Conservation (phyloP, 805 yeast species). For the Metschnikowia peoriensis region DNA sequence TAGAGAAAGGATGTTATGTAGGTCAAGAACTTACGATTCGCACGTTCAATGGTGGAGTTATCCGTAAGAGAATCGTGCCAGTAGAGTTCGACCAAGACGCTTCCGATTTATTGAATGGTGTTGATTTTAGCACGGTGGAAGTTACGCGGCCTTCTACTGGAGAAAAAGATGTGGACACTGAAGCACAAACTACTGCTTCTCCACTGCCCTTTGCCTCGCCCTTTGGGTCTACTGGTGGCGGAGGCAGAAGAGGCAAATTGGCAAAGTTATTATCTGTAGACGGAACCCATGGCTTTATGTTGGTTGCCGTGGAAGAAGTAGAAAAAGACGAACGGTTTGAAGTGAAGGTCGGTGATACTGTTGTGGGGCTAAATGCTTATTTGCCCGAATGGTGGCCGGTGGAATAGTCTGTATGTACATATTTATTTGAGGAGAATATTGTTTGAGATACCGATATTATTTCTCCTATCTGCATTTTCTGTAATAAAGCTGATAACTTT, state of each 20-base stretch:
- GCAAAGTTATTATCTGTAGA: slow-evolving; percentile 53
- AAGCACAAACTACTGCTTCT: not conserved
- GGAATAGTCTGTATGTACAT: not conserved
- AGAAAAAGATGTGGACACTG: slow-evolving; percentile 6
- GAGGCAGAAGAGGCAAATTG: slow-evolving; percentile 32
- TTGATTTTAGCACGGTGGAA: slow-evolving; percentile 16
- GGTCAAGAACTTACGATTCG: slow-evolving; percentile 96
- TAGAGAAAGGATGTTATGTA: slow-evolving; percentile 91
- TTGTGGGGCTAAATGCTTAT: slow-evolving; percentile 49
- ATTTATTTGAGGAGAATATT: not conserved
- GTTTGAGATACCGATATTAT: not conserved
- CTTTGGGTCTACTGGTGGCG: slow-evolving; percentile 15
- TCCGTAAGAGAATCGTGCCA: slow-evolving; percentile 83
- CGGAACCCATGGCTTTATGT: slow-evolving; percentile 65
- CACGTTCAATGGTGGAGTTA: slow-evolving; percentile 76
- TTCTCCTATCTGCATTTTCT: not conserved
- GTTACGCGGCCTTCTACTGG: slow-evolving; percentile 11
- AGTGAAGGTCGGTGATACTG: slow-evolving; percentile 24
- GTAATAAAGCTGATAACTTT: too few species aligned
- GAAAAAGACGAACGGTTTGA: slow-evolving; percentile 41
- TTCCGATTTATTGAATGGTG: slow-evolving; percentile 1
- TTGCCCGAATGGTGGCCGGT: slow-evolving; percentile 79
- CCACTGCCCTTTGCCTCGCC: slow-evolving; percentile 16
- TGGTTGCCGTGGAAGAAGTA: slow-evolving; percentile 47
- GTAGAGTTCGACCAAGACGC: slow-evolving; percentile 33